Percentiles rank a stretch among this genome's conserved stretches.
These are phyloP conservation scores for Coniochaeta hoffmannii DNA, from an alignment of 2,329 filamentous ascomycete genomes.

Conservation along the genomic window DNA sequence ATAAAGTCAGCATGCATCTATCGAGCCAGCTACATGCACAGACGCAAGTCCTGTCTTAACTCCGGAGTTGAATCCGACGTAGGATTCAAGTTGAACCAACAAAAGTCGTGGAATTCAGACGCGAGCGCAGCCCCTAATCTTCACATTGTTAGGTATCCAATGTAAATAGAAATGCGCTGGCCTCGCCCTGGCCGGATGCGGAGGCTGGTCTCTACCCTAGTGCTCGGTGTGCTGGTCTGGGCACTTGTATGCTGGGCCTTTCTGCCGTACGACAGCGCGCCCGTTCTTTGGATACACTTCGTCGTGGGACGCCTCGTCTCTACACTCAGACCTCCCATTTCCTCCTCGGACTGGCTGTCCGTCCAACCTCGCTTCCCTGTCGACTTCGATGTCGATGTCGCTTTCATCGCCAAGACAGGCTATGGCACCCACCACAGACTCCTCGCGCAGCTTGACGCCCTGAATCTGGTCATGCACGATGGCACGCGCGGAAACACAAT, in stretches of 20 bases:
- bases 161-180: constrained; percentile 1
- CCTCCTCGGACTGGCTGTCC: constrained; percentile 34
- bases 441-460: constrained; percentile 34
- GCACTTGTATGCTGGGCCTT: constrained; percentile 9
- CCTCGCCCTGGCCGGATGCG: background rate
- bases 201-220: background rate
- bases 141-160: background rate
- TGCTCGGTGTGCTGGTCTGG: constrained; percentile 8
- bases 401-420: constrained; percentile 45
- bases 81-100: too few species aligned
- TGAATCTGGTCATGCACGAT: constrained; percentile 29
- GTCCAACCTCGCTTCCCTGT: constrained; percentile 28
- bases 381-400: constrained; percentile 36
- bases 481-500: constrained; percentile 30
- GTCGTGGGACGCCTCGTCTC: constrained; percentile 15
- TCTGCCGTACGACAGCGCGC: constrained; percentile 17
- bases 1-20: too few species aligned
- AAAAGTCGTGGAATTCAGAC: too few species aligned
- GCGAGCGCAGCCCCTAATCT: background rate
- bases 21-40: too few species aligned
- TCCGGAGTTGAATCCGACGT: too few species aligned
- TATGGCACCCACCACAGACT: constrained; percentile 44
- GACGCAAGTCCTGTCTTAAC: too few species aligned
- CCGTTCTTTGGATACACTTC: constrained; percentile 16
- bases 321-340: constrained; percentile 18